Conservation (phyloP, 768 basidiomycete species). For the Amanita rimosa region DNA sequence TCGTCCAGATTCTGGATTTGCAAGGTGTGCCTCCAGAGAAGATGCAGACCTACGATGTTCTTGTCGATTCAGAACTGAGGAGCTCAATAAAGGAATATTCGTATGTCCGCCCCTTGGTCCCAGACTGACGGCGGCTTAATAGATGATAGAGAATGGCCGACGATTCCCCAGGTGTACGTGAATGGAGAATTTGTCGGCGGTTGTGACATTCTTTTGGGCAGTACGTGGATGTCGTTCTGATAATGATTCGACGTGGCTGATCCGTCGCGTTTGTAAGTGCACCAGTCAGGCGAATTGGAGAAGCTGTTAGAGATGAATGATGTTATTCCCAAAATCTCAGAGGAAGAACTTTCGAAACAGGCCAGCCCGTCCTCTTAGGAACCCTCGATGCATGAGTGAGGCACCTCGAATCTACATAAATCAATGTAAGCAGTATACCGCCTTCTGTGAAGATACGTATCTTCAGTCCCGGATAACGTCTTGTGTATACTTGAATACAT, state of each 20-base stretch:
- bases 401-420: too few species aligned
- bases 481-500: too few species aligned
- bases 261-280: slow-evolving; percentile 47
- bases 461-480: too few species aligned
- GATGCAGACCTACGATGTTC: slow-evolving; percentile 82
- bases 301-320: slow-evolving; percentile 61
- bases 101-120: slow-evolving; percentile 37
- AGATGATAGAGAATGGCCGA: slow-evolving; percentile 82
- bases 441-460: too few species aligned
- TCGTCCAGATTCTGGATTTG: slow-evolving; percentile 79
- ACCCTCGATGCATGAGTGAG: too few species aligned
- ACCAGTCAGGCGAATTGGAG: slow-evolving; percentile 91
- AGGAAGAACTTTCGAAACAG: too few species aligned
- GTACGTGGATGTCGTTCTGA: slow-evolving; percentile 36
- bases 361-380: not conserved
- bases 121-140: not conserved
- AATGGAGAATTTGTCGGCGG: slow-evolving; percentile 95
- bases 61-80: slow-evolving; percentile 78
- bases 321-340: slow-evolving; percentile 44
- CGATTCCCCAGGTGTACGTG: slow-evolving; percentile 91
- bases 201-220: slow-evolving; percentile 87
- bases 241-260: not conserved
- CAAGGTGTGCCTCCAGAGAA: slow-evolving; percentile 75
- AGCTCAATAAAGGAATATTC: slow-evolving; percentile 92
- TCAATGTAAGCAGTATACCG: too few species aligned